A percentile compares a stretch with the other conserved stretches of the same genome.
phyloP scores from a whole-genome alignment of 495 filamentous ascomycete species.

The Oidiodendron maius region DNA sequence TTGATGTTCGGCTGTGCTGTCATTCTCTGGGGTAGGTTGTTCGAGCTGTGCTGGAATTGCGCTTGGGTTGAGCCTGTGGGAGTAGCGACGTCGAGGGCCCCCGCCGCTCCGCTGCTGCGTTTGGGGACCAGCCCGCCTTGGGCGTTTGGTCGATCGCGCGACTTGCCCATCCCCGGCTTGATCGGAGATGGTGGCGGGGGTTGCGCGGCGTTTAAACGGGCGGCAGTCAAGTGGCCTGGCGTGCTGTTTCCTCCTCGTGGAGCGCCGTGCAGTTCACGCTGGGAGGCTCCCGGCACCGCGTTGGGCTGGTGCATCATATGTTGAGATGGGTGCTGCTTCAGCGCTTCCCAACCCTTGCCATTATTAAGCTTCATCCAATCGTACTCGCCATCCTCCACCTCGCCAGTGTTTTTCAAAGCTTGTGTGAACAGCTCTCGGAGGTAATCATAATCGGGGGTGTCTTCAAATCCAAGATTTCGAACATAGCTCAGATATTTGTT shows the following conservation, averaged over 20 bases:
- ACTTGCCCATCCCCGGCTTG: conserved; percentile 72
- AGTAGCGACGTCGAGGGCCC: conserved; percentile 66
- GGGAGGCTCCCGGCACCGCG: conserved; percentile 66
- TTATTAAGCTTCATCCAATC: conserved; percentile 99
- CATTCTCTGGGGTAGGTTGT: conserved; percentile 69
- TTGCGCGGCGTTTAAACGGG: conserved; percentile 96
- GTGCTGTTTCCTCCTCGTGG: conserved; percentile 46
- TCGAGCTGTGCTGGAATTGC: conserved; percentile 85
- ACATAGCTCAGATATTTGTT: conserved; percentile 97
- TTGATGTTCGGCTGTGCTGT: conserved; percentile 51
- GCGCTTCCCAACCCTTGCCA: conserved; percentile 87
- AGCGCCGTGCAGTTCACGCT: conserved; percentile 63
- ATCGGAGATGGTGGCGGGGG: conserved; percentile 84
- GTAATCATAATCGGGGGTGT: conserved; percentile 98
- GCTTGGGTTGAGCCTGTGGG: conserved; percentile 80
- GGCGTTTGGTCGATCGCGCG: conserved; percentile 75
- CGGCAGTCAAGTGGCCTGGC: conserved; percentile 65
- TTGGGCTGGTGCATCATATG: conserved; percentile 70
- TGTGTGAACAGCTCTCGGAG: conserved; percentile 94
- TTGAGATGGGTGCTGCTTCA: conserved; percentile 77
- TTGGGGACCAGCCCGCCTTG: conserved; percentile 64
- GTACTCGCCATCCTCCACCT: conserved; percentile 97
- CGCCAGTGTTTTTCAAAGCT: conserved; percentile 89
- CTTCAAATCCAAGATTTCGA: conserved; percentile 95
- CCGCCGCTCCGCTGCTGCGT: conserved; percentile 63